Conservation (phyloP, 768 basidiomycete species). For the Mrakia blollopis region DNA sequence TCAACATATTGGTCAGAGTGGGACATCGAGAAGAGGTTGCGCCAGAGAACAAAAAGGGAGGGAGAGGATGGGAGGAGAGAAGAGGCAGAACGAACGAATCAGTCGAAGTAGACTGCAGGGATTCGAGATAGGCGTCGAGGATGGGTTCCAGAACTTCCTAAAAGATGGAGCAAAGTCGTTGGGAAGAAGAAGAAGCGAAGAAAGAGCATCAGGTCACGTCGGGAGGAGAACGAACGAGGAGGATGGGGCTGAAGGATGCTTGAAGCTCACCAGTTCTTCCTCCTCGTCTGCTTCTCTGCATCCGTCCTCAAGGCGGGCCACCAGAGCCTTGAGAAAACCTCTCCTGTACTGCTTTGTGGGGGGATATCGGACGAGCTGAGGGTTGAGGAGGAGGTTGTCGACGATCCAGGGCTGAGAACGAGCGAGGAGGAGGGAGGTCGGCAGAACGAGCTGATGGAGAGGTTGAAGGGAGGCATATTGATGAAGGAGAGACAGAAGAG, state of each 20-base stretch:
- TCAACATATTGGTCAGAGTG: background rate
- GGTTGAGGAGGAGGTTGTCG: conserved; percentile 6
- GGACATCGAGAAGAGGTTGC: background rate
- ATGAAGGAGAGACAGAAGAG: conserved; percentile 1
- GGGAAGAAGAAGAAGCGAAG: background rate
- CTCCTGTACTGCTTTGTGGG: conserved; percentile 13
- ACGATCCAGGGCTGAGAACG: conserved; percentile 18
- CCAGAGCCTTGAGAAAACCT: conserved; percentile 20
- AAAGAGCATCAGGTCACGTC: background rate
- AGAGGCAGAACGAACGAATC: background rate
- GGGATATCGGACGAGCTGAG: conserved; percentile 1
- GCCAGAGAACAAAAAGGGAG: background rate
- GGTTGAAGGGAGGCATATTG: conserved; percentile 26
- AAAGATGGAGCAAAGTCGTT: background rate
- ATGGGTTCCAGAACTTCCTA: conserved; percentile 28
- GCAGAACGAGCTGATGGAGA: conserved; percentile 11
- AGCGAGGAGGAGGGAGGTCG: conserved; percentile 10
- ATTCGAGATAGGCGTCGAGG: conserved; percentile 19
- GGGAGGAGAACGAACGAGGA: background rate
- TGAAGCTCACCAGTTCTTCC: conserved; percentile 23
- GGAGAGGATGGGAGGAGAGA: background rate
- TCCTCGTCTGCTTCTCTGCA: conserved; percentile 3
- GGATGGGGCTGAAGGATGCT: background rate
- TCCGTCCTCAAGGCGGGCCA: conserved; percentile 16
- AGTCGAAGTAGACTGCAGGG: background rate